Evolutionary conservation across 2,329 filamentous ascomycete species (phyloP).

Genomic region (Truncatella angustata): DNA sequence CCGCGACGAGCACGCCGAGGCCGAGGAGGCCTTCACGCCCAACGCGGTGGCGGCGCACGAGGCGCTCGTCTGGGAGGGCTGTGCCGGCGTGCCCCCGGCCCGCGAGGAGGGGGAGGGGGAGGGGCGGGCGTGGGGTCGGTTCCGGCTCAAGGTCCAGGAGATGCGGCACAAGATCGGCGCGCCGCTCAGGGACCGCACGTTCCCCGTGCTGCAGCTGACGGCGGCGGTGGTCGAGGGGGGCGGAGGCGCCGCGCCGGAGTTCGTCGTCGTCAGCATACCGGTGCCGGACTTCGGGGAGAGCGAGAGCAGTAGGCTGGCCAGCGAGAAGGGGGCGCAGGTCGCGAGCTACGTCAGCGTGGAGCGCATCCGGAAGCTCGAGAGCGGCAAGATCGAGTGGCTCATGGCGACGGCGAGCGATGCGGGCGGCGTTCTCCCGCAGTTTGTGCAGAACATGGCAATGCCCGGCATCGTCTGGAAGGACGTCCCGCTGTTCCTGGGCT

Average conservation of each 20-base stretch:
- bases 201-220: conserved; percentile 63
- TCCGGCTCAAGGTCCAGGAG: conserved; percentile 55
- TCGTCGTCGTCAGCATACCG: conserved; percentile 58
- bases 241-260: conserved; percentile 33
- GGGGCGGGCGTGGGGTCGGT: conserved; percentile 42
- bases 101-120: conserved; percentile 30
- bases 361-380: conserved; percentile 45
- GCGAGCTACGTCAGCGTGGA: conserved; percentile 68
- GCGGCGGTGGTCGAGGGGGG: conserved; percentile 13
- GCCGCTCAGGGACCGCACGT: conserved; percentile 60
- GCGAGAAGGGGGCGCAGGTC: conserved; percentile 47
- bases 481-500: conserved; percentile 65
- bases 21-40: conserved; percentile 59
- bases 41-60: conserved; percentile 47
- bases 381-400: conserved; percentile 62
- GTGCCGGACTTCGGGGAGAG: conserved; percentile 40
- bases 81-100: conserved; percentile 35
- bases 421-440: conserved; percentile 62
- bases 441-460: conserved; percentile 63
- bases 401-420: conserved; percentile 78
- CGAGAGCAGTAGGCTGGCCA: conserved; percentile 29
- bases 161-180: conserved; percentile 63
- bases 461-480: conserved; percentile 67
- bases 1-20: conserved; percentile 54
- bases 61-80: conserved; percentile 48